Conservation (phyloP, 495 filamentous ascomycete species). For the Penicillium longicatenatum region DNA sequence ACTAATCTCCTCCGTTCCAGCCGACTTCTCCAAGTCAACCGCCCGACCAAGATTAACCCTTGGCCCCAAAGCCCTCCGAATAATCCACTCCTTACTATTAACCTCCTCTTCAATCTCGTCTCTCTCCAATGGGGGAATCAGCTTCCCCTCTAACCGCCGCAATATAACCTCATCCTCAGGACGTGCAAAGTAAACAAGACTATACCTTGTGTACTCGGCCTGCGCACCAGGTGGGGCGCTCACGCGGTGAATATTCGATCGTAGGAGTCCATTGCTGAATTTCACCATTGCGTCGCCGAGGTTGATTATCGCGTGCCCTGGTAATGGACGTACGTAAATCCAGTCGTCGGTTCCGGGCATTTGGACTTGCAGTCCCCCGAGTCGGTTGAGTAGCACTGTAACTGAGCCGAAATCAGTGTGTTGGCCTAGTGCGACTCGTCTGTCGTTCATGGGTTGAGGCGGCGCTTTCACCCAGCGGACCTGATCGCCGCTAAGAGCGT, state of each 20-base stretch:
- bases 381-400: slow-evolving; percentile 61
- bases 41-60: slow-evolving; percentile 32
- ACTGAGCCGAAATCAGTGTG: slow-evolving; percentile 58
- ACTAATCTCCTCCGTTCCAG: slow-evolving; percentile 45
- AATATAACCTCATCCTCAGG: slow-evolving; percentile 59
- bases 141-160: slow-evolving; percentile 41
- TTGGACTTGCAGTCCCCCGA: slow-evolving; percentile 61
- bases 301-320: slow-evolving; percentile 62
- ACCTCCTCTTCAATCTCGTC: slow-evolving; percentile 43
- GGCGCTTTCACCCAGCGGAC: slow-evolving; percentile 57
- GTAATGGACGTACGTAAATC: slow-evolving; percentile 60
- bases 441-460: slow-evolving; percentile 43
- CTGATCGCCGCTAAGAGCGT: slow-evolving; percentile 56
- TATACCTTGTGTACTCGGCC: slow-evolving; percentile 51
- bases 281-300: slow-evolving; percentile 66
- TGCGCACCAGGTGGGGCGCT: slow-evolving; percentile 58
- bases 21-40: slow-evolving; percentile 40
- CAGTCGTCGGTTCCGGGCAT: slow-evolving; percentile 52
- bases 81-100: slow-evolving; percentile 53
- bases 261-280: slow-evolving; percentile 61
- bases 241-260: slow-evolving; percentile 65
- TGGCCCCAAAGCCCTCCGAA: slow-evolving; percentile 42
- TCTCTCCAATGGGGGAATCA: slow-evolving; percentile 34
- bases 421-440: slow-evolving; percentile 44
- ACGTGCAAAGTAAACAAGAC: slow-evolving; percentile 63